These are phyloP conservation scores for Boletus rubropictus DNA, from an alignment of 768 basidiomycete genomes.

Conservation along the genomic window DNA sequence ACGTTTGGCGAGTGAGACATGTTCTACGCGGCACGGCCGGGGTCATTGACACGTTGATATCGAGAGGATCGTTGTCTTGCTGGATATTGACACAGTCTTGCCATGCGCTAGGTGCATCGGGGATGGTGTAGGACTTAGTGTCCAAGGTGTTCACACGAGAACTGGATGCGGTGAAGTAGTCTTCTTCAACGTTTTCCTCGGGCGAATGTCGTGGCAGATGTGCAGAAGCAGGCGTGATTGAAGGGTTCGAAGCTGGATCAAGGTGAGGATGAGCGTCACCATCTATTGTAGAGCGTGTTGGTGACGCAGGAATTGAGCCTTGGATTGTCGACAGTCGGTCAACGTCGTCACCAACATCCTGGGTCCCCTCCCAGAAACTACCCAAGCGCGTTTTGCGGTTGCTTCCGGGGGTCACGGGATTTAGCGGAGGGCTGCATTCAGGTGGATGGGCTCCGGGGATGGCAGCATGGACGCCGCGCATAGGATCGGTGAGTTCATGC, in stretches of 20 bases:
- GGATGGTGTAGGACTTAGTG: slow-evolving; percentile 3
- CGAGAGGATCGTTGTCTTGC: slow-evolving; percentile 27
- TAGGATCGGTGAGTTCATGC: slow-evolving; percentile 85
- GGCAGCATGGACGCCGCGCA: slow-evolving; percentile 66
- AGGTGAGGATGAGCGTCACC: not conserved
- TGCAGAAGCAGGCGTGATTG: slow-evolving; percentile 11
- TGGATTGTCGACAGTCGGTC: slow-evolving; percentile 22
- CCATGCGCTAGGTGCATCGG: slow-evolving; percentile 21
- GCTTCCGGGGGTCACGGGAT: slow-evolving; percentile 42
- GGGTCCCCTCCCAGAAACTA: slow-evolving; percentile 76
- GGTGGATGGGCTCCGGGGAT: slow-evolving; percentile 56
- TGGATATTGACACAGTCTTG: slow-evolving; percentile 24
- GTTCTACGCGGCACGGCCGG: slow-evolving; percentile 48
- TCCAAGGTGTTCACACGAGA: slow-evolving; percentile 23
- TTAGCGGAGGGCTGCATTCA: slow-evolving; percentile 31
- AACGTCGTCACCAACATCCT: slow-evolving; percentile 47
- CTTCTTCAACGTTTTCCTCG: slow-evolving; percentile 24
- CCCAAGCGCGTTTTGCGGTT: slow-evolving; percentile 53
- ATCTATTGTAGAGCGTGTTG: slow-evolving; percentile 10
- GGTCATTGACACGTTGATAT: slow-evolving; percentile 33
- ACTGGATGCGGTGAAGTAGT: slow-evolving; percentile 28
- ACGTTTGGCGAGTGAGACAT: slow-evolving; percentile 56
- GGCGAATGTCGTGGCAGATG: slow-evolving; percentile 21
- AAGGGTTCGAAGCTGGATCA: slow-evolving; percentile 10
- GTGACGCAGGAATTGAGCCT: slow-evolving; percentile 22